phyloP scores from a whole-genome alignment of 306 rosid genomes.

The Malus orientalis region DNA sequence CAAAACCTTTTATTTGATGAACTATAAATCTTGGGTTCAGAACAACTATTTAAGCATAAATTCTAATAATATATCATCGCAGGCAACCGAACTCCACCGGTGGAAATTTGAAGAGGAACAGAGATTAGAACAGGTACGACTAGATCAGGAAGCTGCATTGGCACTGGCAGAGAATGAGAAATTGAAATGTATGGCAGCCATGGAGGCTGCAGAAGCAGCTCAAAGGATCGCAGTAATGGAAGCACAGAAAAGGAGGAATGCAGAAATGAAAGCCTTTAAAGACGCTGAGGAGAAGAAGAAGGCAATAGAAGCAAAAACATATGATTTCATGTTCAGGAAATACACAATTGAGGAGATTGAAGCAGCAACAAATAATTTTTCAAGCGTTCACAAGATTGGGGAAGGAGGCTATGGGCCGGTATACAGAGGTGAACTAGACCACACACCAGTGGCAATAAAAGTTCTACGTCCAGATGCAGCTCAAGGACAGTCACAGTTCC shows the following conservation, averaged over 20 bases:
- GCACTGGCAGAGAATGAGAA: slow-evolving; percentile 57
- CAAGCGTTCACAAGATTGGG: slow-evolving; percentile 43
- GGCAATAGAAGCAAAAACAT: not conserved
- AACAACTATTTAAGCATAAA: not conserved
- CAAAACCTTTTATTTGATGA: not conserved
- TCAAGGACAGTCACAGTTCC: slow-evolving; percentile 75
- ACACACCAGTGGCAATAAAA: slow-evolving; percentile 57
- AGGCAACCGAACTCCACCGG: slow-evolving; percentile 63
- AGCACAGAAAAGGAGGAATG: slow-evolving; percentile 42
- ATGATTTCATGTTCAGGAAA: slow-evolving; percentile 47
- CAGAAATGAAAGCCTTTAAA: slow-evolving; percentile 32
- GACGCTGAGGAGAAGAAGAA: slow-evolving; percentile 37
- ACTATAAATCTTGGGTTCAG: not conserved
- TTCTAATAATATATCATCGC: slow-evolving; percentile 1
- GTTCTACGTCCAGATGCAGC: slow-evolving; percentile 68
- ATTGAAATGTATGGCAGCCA: slow-evolving; percentile 46
- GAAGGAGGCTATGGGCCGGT: slow-evolving; percentile 75
- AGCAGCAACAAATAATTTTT: slow-evolving; percentile 47
- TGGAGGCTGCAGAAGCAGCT: slow-evolving; percentile 66
- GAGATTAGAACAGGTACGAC: slow-evolving; percentile 37
- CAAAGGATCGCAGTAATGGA: slow-evolving; percentile 43
- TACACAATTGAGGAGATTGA: slow-evolving; percentile 62
- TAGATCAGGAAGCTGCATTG: slow-evolving; percentile 53
- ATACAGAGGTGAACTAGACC: no score
- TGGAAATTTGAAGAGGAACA: slow-evolving; percentile 64